phyloP scores from a whole-genome alignment of 192 early-diverging fungal species.

The Coemansia sp. region DNA sequence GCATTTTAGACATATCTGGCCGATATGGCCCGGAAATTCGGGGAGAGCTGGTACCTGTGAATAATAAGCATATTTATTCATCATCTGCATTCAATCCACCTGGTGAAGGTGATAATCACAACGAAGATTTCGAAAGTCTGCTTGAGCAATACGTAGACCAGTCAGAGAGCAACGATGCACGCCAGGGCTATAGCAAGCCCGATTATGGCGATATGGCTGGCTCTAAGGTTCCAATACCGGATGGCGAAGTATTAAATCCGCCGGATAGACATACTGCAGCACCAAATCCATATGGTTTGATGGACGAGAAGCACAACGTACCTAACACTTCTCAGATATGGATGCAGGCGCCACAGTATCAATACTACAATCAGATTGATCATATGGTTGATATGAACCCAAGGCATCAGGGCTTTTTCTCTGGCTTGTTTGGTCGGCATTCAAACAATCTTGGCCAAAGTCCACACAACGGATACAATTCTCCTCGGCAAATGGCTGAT shows the following conservation, averaged over 20 bases:
- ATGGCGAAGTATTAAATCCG: not conserved
- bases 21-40: conserved; percentile 27
- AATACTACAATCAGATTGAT: not conserved
- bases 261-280: not conserved
- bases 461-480: not conserved
- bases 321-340: not conserved
- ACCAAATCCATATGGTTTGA: not conserved
- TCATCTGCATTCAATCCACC: not conserved
- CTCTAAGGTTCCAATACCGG: not conserved
- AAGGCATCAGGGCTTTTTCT: not conserved
- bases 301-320: not conserved
- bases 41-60: conserved; percentile 22
- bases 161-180: not conserved
- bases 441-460: not conserved
- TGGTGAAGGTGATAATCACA: not conserved
- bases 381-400: not conserved
- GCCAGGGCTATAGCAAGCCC: not conserved
- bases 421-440: not conserved
- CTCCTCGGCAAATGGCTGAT: not conserved
- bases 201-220: not conserved
- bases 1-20: conserved; percentile 16
- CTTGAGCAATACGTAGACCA: conserved; percentile 18
- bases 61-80: not conserved
- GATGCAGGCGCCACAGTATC: conserved; percentile 1
- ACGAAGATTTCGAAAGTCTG: conserved; percentile 24